A percentile compares a stretch with the other conserved stretches of the same genome.
These are phyloP conservation scores for Suhomyces coccinellae DNA, from an alignment of 1,139 yeast genomes.

Conservation along the genomic window DNA sequence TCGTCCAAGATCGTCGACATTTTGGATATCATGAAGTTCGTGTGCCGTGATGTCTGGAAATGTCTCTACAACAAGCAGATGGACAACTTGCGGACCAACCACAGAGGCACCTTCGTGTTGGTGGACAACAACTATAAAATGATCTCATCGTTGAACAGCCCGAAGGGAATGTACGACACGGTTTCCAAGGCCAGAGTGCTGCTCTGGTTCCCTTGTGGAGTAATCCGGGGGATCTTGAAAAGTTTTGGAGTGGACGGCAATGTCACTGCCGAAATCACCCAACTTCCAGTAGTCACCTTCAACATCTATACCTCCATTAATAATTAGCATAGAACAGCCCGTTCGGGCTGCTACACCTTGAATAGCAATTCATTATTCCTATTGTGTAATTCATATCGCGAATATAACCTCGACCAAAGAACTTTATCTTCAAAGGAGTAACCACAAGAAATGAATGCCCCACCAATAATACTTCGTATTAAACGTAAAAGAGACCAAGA, in stretches of 20 bases:
- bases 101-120: slow-evolving; percentile 79
- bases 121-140: slow-evolving; percentile 65
- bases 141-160: slow-evolving; percentile 56
- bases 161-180: slow-evolving; percentile 49
- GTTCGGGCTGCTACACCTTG: not conserved
- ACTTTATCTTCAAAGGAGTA: not conserved
- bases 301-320: slow-evolving; percentile 62
- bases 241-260: slow-evolving; percentile 69
- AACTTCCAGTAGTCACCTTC: slow-evolving; percentile 68
- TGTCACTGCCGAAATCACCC: slow-evolving; percentile 66
- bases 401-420: not conserved
- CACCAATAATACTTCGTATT: slow-evolving; percentile 70
- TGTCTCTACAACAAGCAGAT: slow-evolving; percentile 79
- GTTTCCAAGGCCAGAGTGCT: slow-evolving; percentile 51
- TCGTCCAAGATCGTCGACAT: slow-evolving; percentile 52
- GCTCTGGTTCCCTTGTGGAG: slow-evolving; percentile 80
- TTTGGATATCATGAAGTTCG: slow-evolving; percentile 83
- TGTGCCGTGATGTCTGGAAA: slow-evolving; percentile 91
- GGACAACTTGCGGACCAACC: slow-evolving; percentile 90
- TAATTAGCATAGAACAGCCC: slow-evolving; percentile 16
- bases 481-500: slow-evolving; percentile 85
- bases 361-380: not conserved
- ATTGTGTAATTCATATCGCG: not conserved
- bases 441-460: not conserved
- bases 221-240: slow-evolving; percentile 75